Conservation (phyloP, 2,329 filamentous ascomycete genomes). For the Beauveria caledonica region DNA sequence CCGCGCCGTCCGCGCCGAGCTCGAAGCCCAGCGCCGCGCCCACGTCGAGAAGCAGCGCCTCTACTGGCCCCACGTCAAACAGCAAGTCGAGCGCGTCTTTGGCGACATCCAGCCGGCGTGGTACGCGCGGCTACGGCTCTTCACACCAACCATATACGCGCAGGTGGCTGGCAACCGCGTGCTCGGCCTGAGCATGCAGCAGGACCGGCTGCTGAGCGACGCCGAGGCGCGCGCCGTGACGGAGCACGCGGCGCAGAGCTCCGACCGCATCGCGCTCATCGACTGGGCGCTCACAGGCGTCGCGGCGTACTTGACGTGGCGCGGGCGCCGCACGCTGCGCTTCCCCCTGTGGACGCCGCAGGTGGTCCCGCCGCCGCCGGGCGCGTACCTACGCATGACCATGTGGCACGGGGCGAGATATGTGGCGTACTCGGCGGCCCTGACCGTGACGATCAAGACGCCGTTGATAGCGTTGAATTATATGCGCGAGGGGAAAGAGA, state of each 20-base stretch:
- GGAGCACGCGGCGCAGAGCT: constrained; percentile 24
- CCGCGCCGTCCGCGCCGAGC: constrained; percentile 20
- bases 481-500: constrained; percentile 10
- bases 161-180: constrained; percentile 21
- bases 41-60: constrained; percentile 21
- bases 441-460: constrained; percentile 19
- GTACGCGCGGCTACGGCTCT: constrained; percentile 24
- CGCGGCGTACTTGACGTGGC: constrained; percentile 20
- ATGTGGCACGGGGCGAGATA: constrained; percentile 31
- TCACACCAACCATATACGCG: constrained; percentile 21
- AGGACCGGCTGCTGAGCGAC: constrained; percentile 25
- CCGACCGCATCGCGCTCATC: constrained; percentile 25
- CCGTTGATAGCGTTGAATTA: constrained; percentile 25
- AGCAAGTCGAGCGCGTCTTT: constrained; percentile 25
- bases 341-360: constrained; percentile 34
- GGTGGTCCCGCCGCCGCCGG: constrained; percentile 23
- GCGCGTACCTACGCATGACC: constrained; percentile 18
- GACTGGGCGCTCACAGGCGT: constrained; percentile 20
- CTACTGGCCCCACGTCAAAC: constrained; percentile 22
- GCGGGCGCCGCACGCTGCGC: constrained; percentile 25
- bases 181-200: constrained; percentile 21
- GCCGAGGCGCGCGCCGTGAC: constrained; percentile 28
- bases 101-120: constrained; percentile 21
- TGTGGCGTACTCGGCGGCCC: constrained; percentile 23
- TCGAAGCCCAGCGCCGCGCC: constrained; percentile 25